phyloP scores from a whole-genome alignment of 2,329 filamentous ascomycete genomes.

The Diaporthe ampelina region DNA sequence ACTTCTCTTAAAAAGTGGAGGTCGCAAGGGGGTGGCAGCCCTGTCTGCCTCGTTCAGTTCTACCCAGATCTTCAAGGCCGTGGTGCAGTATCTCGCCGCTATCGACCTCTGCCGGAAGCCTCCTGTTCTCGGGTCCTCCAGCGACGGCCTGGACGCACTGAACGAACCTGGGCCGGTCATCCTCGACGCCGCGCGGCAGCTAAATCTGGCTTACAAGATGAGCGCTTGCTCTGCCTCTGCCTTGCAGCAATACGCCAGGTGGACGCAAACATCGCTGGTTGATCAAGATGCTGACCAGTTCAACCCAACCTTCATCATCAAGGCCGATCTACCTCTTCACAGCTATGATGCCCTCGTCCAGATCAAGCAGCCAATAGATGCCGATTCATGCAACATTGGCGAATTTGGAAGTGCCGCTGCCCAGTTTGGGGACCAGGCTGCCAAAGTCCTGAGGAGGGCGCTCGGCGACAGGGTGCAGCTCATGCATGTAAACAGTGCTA shows the following conservation, averaged over 20 bases:
- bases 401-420: conserved; percentile 59
- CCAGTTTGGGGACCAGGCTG: conserved; percentile 69
- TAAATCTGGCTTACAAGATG: conserved; percentile 95
- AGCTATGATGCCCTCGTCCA: conserved; percentile 66
- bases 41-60: conserved; percentile 87
- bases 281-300: conserved; percentile 85
- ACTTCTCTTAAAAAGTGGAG: conserved; percentile 83
- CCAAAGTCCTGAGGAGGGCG: conserved; percentile 76
- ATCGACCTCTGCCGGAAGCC: conserved; percentile 80
- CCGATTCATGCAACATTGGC: conserved; percentile 39
- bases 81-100: conserved; percentile 86
- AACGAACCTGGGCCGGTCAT: conserved; percentile 74
- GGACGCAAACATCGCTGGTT: conserved; percentile 81
- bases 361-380: conserved; percentile 43
- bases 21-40: conserved; percentile 76
- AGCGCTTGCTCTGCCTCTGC: conserved; percentile 83
- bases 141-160: conserved; percentile 56
- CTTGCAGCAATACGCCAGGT: conserved; percentile 80
- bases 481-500: conserved; percentile 65
- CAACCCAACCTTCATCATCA: conserved; percentile 83
- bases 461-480: conserved; percentile 81
- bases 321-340: conserved; percentile 66
- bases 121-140: conserved; percentile 65
- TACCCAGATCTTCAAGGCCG: conserved; percentile 95
- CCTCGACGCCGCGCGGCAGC: conserved; percentile 79